Evolutionary conservation across 2,329 filamentous ascomycete species (phyloP).

Genomic region (Ophiostoma perfectum): DNA sequence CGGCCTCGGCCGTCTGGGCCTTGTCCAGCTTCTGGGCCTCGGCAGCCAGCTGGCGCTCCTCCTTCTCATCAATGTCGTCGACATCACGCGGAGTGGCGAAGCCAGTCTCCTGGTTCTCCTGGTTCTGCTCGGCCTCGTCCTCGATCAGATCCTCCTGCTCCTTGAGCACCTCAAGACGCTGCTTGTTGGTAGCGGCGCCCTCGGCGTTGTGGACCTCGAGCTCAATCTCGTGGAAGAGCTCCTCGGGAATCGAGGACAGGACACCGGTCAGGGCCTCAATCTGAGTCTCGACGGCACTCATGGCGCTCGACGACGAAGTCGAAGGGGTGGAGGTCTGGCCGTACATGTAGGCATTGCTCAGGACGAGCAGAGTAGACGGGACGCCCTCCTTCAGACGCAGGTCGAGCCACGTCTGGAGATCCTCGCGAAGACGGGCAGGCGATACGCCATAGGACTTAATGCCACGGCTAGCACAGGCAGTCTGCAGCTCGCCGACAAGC

Average conservation of each 20-base stretch:
- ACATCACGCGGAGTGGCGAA: conserved; percentile 74
- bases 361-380: conserved; percentile 89
- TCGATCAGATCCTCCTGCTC: conserved; percentile 98
- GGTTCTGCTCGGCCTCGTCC: conserved; percentile 90
- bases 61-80: conserved; percentile 92
- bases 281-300: conserved; percentile 77
- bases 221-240: conserved; percentile 98
- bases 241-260: conserved; percentile 89
- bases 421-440: conserved; percentile 78
- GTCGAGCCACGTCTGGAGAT: conserved; percentile 90
- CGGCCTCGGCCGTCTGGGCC: conserved; percentile 34
- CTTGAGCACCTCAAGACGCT: conserved; percentile 94
- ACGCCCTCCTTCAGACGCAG: conserved; percentile 88
- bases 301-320: conserved; percentile 1
- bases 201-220: conserved; percentile 96
- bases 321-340: conserved; percentile 49
- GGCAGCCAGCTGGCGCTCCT: conserved; percentile 58
- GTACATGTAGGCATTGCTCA: conserved; percentile 98
- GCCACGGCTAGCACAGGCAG: conserved; percentile 83
- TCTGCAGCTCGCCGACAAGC: conserved; percentile 89
- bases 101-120: conserved; percentile 70
- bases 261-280: conserved; percentile 91
- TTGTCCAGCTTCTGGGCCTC: conserved; percentile 46
- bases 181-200: conserved; percentile 96
- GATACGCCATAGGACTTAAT: conserved; percentile 90